Conservation (phyloP, 768 basidiomycete species). For the Dacryopinax primogenitus region DNA sequence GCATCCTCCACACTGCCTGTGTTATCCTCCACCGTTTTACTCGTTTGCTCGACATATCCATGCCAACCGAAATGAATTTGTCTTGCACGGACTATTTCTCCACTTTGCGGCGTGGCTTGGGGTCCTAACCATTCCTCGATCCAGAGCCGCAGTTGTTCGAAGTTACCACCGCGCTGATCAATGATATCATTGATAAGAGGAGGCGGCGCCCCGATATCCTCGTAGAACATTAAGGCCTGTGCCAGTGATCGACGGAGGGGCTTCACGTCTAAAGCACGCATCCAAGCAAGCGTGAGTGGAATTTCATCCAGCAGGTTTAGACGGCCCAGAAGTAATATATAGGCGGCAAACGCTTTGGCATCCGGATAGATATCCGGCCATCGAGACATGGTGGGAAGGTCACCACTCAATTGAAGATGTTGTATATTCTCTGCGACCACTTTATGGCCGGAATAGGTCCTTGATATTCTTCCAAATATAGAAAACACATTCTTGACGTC, state of each 20-base stretch:
- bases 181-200: constrained; percentile 40
- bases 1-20: not conserved
- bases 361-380: constrained; percentile 38
- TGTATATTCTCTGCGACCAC: not conserved
- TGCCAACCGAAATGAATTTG: not conserved
- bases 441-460: not conserved
- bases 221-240: constrained; percentile 54
- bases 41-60: not conserved
- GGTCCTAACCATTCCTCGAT: constrained; percentile 46
- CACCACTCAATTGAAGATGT: not conserved
- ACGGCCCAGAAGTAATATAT: constrained; percentile 49
- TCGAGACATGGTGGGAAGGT: constrained; percentile 13
- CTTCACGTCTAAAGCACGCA: constrained; percentile 42
- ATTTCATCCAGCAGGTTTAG: constrained; percentile 44
- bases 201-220: constrained; percentile 50
- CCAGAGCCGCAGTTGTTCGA: constrained; percentile 39
- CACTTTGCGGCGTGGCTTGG: constrained; percentile 11
- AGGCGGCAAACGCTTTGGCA: constrained; percentile 42
- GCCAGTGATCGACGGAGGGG: constrained; percentile 48
- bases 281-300: constrained; percentile 58
- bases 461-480: constrained; percentile 7
- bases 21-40: constrained; percentile 1
- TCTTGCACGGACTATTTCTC: not conserved
- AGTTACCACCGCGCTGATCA: constrained; percentile 31
- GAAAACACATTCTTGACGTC: constrained; percentile 24